Conservation (phyloP, 495 filamentous ascomycete genomes). For the Aspergillus sparsus region DNA sequence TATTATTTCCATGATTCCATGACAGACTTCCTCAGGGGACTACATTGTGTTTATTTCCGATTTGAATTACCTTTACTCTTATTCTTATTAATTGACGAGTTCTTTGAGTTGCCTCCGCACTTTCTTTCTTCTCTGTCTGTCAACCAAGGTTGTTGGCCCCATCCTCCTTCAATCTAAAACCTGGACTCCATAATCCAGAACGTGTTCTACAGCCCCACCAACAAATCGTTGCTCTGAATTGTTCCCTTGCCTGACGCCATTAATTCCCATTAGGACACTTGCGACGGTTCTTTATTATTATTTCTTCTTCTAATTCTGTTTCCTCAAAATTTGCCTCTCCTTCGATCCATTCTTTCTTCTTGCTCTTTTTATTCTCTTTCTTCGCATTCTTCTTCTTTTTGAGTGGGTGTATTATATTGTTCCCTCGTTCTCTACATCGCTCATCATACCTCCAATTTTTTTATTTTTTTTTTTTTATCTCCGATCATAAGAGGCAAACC, state of each 20-base stretch:
- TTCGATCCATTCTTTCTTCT: neutral
- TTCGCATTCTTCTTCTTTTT: neutral
- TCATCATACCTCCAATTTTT: conserved; percentile 16
- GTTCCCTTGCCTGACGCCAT: neutral
- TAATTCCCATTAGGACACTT: neutral
- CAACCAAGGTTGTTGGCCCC: neutral
- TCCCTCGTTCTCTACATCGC: conserved; percentile 14
- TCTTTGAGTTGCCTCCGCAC: neutral
- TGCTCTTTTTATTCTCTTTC: neutral
- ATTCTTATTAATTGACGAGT: neutral
- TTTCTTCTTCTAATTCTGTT: neutral
- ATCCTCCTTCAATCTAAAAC: neutral
- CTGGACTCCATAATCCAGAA: conserved; percentile 2
- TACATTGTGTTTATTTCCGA: neutral
- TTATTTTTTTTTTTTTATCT: conserved; percentile 17
- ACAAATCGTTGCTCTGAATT: neutral
- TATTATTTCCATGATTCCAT: too few species aligned
- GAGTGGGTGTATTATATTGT: neutral
- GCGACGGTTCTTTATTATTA: neutral
- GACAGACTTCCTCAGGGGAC: neutral
- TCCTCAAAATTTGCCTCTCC: neutral
- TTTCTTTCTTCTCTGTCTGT: neutral
- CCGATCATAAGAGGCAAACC: neutral
- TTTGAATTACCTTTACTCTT: neutral
- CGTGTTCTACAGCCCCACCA: conserved; percentile 11